Conservation (phyloP, 495 filamentous ascomycete genomes). For the Tuber calosporum region DNA sequence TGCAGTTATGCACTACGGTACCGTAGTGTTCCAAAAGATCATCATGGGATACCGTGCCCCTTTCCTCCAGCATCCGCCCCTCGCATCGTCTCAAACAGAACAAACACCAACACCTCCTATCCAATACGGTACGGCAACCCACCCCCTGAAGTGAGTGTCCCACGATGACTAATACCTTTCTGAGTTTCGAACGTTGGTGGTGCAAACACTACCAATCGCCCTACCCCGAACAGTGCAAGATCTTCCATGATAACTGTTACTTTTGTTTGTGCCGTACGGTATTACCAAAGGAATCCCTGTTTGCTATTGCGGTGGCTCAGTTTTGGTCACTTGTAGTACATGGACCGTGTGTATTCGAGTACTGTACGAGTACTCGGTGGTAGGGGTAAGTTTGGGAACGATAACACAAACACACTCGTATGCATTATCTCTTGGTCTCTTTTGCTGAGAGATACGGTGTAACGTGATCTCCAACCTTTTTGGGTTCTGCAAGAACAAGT, state of each 20-base stretch:
- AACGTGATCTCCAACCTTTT: too few relatives aligned
- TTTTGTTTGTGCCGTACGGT: not conserved
- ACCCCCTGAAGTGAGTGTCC: not conserved
- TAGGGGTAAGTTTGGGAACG: too few relatives aligned
- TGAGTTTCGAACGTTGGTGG: not conserved
- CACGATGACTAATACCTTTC: not conserved
- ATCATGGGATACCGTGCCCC: not conserved
- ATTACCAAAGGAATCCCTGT: too few relatives aligned
- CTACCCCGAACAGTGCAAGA: not conserved
- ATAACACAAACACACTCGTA: too few relatives aligned
- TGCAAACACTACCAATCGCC: not conserved
- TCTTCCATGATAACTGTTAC: not conserved
- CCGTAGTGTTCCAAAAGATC: too few relatives aligned
- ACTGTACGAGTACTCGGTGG: too few relatives aligned
- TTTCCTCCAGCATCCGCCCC: not conserved
- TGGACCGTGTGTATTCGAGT: too few relatives aligned
- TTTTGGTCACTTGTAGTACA: too few relatives aligned
- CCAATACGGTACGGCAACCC: not conserved
- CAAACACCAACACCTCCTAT: not conserved
- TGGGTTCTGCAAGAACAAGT: too few relatives aligned
- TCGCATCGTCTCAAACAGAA: not conserved
- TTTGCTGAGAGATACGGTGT: too few relatives aligned
- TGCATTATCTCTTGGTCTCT: too few relatives aligned
- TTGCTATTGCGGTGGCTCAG: too few relatives aligned
- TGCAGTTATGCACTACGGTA: not conserved